Percentiles rank a stretch among this genome's conserved stretches.
Conservation (phyloP, 768 basidiomycete species). For the Hericium alpestre region DNA sequence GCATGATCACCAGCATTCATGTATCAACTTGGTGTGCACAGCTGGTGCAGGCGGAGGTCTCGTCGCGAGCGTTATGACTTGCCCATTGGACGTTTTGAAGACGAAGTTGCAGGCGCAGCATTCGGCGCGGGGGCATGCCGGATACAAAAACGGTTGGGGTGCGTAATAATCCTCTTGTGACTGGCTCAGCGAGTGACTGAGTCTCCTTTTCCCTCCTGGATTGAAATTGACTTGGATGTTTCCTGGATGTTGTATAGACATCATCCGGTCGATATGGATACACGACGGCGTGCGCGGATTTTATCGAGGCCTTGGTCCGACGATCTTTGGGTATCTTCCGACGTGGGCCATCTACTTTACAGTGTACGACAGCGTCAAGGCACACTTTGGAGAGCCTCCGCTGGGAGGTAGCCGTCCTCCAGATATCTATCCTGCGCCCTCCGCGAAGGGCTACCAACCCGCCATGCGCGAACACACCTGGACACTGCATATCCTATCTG, state of each 20-base stretch:
- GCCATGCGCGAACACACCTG: slow-evolving; percentile 72
- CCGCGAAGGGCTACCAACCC: slow-evolving; percentile 79
- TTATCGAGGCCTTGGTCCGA: slow-evolving; percentile 96
- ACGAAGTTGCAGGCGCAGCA: slow-evolving; percentile 95
- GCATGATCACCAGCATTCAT: slow-evolving; percentile 4
- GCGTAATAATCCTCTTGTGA: neutral
- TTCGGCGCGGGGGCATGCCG: slow-evolving; percentile 51
- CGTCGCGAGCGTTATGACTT: slow-evolving; percentile 86
- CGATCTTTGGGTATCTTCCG: slow-evolving; percentile 90
- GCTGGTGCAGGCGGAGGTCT: slow-evolving; percentile 95
- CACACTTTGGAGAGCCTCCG: slow-evolving; percentile 59
- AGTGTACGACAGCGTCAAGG: slow-evolving; percentile 94
- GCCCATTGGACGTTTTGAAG: slow-evolving; percentile 96
- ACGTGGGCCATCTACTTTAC: slow-evolving; percentile 99
- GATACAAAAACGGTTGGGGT: slow-evolving; percentile 34
- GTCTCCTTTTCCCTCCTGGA: slow-evolving; percentile 2
- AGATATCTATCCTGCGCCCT: slow-evolving; percentile 69
- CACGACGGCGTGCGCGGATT: slow-evolving; percentile 78
- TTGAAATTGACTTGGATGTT: slow-evolving; percentile 3
- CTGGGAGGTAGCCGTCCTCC: slow-evolving; percentile 31
- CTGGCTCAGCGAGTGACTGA: neutral
- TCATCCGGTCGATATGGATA: slow-evolving; percentile 39
- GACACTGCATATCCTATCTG: slow-evolving; percentile 84
- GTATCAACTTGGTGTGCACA: slow-evolving; percentile 18
- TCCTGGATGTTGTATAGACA: slow-evolving; percentile 19